Percentiles rank a stretch among this genome's conserved stretches.
These are phyloP conservation scores for Tuber melanosporum DNA, from an alignment of 495 filamentous ascomycete species.

Conservation along the genomic window DNA sequence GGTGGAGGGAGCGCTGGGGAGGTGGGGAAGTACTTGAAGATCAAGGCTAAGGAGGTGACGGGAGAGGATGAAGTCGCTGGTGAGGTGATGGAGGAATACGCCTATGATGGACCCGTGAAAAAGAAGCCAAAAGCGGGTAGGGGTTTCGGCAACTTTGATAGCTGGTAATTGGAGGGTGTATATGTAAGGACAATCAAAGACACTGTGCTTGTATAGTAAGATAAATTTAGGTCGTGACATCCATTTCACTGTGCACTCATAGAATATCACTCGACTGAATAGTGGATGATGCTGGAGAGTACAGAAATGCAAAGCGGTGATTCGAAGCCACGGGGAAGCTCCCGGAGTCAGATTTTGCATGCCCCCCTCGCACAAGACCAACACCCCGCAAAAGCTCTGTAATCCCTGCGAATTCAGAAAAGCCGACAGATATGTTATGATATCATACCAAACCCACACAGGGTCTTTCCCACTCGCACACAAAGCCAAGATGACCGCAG, in stretches of 20 bases:
- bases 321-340: no score
- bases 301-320: no score
- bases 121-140: slow-evolving; percentile 71
- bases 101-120: slow-evolving; percentile 59
- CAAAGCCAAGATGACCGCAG: no score
- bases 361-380: no score
- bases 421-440: no score
- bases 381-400: no score
- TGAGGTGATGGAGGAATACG: slow-evolving; percentile 53
- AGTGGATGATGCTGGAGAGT: no score
- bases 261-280: not conserved
- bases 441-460: no score
- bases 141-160: slow-evolving; percentile 92
- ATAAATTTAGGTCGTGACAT: not conserved
- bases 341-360: no score
- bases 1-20: slow-evolving; percentile 46
- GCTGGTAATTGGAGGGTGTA: slow-evolving; percentile 51
- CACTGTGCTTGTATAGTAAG: not conserved
- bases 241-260: not conserved
- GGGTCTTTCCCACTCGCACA: no score
- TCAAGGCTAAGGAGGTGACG: slow-evolving; percentile 47
- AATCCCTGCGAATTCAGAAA: no score
- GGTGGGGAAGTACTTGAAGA: slow-evolving; percentile 71
- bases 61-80: slow-evolving; percentile 55
- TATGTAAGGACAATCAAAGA: not conserved